phyloP scores from a whole-genome alignment of 2,329 filamentous ascomycete genomes.

The Helotiales sp. region DNA sequence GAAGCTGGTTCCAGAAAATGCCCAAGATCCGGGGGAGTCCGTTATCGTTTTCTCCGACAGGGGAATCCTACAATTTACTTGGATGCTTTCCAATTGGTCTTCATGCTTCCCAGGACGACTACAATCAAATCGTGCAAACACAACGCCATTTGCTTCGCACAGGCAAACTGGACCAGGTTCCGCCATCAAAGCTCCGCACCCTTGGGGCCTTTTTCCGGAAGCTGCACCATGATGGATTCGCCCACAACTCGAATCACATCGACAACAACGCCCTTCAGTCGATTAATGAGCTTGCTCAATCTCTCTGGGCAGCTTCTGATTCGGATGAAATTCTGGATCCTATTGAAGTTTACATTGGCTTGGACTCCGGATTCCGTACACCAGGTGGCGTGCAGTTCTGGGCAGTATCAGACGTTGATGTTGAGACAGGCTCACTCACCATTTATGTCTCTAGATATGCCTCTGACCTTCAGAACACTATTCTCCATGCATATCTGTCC shows the following conservation, averaged over 20 bases:
- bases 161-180: conserved; percentile 10
- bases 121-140: conserved; percentile 10
- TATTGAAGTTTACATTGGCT: conserved; percentile 11
- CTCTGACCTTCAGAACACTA: conserved; percentile 1
- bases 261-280: conserved; percentile 5
- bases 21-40: conserved; percentile 12
- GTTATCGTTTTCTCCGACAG: conserved; percentile 12
- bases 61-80: conserved; percentile 9
- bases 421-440: conserved; percentile 9
- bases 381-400: conserved; percentile 9
- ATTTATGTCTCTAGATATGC: conserved; percentile 14
- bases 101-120: conserved; percentile 1
- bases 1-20: conserved; percentile 13
- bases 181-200: conserved; percentile 2
- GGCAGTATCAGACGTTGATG: conserved; percentile 10
- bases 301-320: conserved; percentile 5
- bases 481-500: conserved; percentile 14
- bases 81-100: conserved; percentile 15
- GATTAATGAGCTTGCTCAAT: conserved; percentile 7
- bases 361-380: conserved; percentile 13
- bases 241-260: neutral
- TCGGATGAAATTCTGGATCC: conserved; percentile 13
- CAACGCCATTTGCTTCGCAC: conserved; percentile 9
- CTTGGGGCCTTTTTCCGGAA: conserved; percentile 9
- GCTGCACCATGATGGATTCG: conserved; percentile 3